Percentiles rank a stretch among this genome's conserved stretches.
These are phyloP conservation scores for Fusarium setosum DNA, from an alignment of 2,329 filamentous ascomycete species.

Conservation along the genomic window DNA sequence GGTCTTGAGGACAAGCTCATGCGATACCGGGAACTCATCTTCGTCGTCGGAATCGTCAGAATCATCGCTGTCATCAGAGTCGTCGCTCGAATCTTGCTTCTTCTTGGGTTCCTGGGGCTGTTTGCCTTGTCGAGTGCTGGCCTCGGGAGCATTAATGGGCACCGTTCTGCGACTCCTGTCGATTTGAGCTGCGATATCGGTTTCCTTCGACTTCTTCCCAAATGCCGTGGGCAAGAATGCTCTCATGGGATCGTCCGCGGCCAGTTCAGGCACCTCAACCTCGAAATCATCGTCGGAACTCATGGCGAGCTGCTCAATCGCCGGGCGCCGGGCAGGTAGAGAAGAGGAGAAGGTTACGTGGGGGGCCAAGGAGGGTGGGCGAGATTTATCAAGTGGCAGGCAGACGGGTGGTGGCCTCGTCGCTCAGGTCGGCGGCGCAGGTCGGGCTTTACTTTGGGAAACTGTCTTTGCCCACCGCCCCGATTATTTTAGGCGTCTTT, in stretches of 20 bases:
- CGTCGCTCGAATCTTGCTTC: conserved; percentile 58
- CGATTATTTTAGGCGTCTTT: conserved; percentile 42
- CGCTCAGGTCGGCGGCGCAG: conserved; percentile 29
- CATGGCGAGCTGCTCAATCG: conserved; percentile 53
- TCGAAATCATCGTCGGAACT: conserved; percentile 70
- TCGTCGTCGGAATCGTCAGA: conserved; percentile 76
- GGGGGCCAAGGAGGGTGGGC: conserved; percentile 29
- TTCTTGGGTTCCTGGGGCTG: conserved; percentile 31
- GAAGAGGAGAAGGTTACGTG: conserved; percentile 25
- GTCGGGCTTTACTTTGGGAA: conserved; percentile 20
- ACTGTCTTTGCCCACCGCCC: conserved; percentile 38
- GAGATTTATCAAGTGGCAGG: conserved; percentile 33
- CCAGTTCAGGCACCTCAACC: conserved; percentile 64
- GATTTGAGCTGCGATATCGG: conserved; percentile 84
- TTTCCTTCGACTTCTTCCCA: conserved; percentile 80
- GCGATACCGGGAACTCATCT: conserved; percentile 91
- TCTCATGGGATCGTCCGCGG: conserved; percentile 76
- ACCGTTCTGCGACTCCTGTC: conserved; percentile 76
- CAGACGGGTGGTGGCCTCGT: conserved; percentile 32
- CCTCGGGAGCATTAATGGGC: conserved; percentile 20
- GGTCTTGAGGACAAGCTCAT: conserved; percentile 92
- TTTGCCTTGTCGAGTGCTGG: conserved; percentile 18
- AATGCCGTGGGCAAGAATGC: conserved; percentile 85
- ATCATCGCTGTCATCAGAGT: conserved; percentile 59
- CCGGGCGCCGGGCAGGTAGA: conserved; percentile 21